These are phyloP conservation scores for Candida anglica DNA, from an alignment of 805 yeast species.

Conservation along the genomic window DNA sequence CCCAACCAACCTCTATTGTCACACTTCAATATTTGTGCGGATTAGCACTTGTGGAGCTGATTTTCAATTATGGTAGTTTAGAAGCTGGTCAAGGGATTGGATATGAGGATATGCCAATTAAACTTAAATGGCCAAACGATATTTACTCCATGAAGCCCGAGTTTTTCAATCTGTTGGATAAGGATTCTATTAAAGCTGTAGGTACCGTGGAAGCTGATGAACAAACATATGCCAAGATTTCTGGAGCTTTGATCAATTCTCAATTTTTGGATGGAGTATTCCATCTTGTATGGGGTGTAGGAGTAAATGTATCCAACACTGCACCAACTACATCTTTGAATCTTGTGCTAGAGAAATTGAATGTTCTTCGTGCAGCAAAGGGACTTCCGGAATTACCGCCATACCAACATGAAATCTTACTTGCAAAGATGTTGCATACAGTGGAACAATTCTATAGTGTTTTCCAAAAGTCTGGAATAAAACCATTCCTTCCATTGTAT, in stretches of 20 bases:
- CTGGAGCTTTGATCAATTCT: slow-evolving; percentile 83
- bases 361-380: slow-evolving; percentile 40
- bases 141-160: slow-evolving; percentile 72
- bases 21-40: slow-evolving; percentile 84
- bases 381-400: slow-evolving; percentile 46
- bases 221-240: slow-evolving; percentile 67
- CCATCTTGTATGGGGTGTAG: slow-evolving; percentile 77
- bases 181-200: slow-evolving; percentile 22
- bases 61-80: slow-evolving; percentile 50
- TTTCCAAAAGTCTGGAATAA: slow-evolving; percentile 64
- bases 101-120: slow-evolving; percentile 71
- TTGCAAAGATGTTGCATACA: slow-evolving; percentile 67
- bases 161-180: slow-evolving; percentile 28
- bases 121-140: slow-evolving; percentile 97
- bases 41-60: slow-evolving; percentile 77
- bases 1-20: slow-evolving; percentile 54
- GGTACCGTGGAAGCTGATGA: slow-evolving; percentile 49
- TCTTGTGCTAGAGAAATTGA: slow-evolving; percentile 58
- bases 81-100: slow-evolving; percentile 42
- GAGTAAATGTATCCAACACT: slow-evolving; percentile 77
- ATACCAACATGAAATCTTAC: slow-evolving; percentile 44
- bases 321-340: slow-evolving; percentile 92
- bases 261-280: slow-evolving; percentile 58
- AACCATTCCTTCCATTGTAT: slow-evolving; percentile 63
- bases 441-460: slow-evolving; percentile 58